Conservation (phyloP, 495 filamentous ascomycete species). For the Penicillium desertorum region DNA sequence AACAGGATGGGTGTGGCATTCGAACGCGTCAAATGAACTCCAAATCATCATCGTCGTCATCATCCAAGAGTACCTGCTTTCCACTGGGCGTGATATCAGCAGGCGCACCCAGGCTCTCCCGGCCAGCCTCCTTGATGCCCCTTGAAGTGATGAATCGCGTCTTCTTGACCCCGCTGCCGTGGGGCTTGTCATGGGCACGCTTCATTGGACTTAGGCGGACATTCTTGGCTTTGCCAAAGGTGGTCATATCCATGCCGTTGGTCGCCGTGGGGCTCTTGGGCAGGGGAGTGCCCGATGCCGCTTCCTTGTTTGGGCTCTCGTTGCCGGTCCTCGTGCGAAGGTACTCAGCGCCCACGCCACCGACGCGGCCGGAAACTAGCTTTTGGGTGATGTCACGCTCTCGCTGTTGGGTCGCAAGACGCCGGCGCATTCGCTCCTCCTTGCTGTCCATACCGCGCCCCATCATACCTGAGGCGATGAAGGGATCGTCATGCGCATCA, state of each 20-base stretch:
- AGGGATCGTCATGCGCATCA: constrained; percentile 63
- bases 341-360: constrained; percentile 75
- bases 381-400: constrained; percentile 78
- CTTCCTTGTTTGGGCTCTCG: constrained; percentile 20
- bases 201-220: constrained; percentile 75
- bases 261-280: constrained; percentile 15
- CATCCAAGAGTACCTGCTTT: constrained; percentile 35
- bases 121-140: constrained; percentile 72
- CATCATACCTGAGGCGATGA: constrained; percentile 49
- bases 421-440: constrained; percentile 66
- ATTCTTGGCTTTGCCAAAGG: constrained; percentile 38
- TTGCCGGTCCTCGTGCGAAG: constrained; percentile 51
- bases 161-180: constrained; percentile 60
- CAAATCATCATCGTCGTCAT: constrained; percentile 52
- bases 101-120: constrained; percentile 66
- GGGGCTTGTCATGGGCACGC: constrained; percentile 38
- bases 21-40: constrained; percentile 49
- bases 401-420: constrained; percentile 68
- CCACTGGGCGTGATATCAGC: constrained; percentile 32
- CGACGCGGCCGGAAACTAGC: constrained; percentile 59
- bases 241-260: constrained; percentile 28
- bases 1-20: not conserved
- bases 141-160: constrained; percentile 77
- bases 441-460: constrained; percentile 51
- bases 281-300: constrained; percentile 6